Percentiles rank a stretch among this genome's conserved stretches.
phyloP scores from a whole-genome alignment of 208 protist genomes.

The Zelonia costaricensis region DNA sequence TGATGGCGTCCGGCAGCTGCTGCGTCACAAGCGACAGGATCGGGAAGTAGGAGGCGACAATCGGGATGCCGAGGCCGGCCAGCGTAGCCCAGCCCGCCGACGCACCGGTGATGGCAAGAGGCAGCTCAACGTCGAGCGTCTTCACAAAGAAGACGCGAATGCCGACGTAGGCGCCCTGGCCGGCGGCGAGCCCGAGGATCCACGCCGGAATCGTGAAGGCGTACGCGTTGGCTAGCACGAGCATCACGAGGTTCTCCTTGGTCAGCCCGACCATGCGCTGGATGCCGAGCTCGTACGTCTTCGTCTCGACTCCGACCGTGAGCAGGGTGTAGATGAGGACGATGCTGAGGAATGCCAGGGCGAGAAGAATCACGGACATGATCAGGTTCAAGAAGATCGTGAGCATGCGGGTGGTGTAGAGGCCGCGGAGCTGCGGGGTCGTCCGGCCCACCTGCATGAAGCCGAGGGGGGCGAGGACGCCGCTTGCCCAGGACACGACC shows the following conservation, averaged over 20 bases:
- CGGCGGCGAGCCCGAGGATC: constrained; percentile 64
- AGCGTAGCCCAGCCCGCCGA: constrained; percentile 73
- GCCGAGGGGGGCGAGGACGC: constrained; percentile 55
- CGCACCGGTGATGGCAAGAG: constrained; percentile 27
- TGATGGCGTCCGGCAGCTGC: constrained; percentile 87
- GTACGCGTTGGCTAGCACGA: constrained; percentile 67
- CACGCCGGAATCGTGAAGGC: constrained; percentile 84
- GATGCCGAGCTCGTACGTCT: constrained; percentile 95
- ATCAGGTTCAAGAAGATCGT: constrained; percentile 90
- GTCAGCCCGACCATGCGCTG: constrained; percentile 92
- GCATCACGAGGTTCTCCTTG: constrained; percentile 40
- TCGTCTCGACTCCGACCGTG: constrained; percentile 91
- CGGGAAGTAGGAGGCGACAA: constrained; percentile 87
- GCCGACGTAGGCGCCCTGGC: constrained; percentile 53
- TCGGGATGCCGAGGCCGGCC: constrained; percentile 84
- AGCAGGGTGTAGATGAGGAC: constrained; percentile 95
- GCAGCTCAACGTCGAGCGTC: constrained; percentile 49
- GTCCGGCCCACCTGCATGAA: constrained; percentile 58
- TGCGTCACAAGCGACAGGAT: constrained; percentile 79
- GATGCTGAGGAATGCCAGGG: constrained; percentile 85
- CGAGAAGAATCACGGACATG: constrained; percentile 89
- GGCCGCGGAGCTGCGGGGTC: constrained; percentile 50
- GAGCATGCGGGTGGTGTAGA: constrained; percentile 69
- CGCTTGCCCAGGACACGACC: constrained; percentile 46
- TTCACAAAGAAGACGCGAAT: constrained; percentile 38